Evolutionary conservation across 148 eudicot genomes (phyloP), one percentile per base, ranked within the genome.

Genomic region (Drosera capensis): DNA sequence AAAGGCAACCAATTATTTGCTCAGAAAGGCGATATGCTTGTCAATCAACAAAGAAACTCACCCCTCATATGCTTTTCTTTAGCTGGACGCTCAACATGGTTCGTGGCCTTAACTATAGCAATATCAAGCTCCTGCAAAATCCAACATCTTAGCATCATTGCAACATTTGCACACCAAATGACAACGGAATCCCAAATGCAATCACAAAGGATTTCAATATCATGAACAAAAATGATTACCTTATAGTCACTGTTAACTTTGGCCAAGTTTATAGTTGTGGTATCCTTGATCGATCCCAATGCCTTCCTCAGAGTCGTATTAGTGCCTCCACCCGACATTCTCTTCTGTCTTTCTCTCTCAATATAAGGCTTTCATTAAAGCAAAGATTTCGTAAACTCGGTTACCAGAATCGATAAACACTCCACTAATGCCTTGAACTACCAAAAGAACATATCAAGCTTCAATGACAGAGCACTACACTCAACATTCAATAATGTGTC

Each of bases 51-150:
- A 28, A 28, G 31, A 21, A 49, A 14, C 38, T 46, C 14, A 85
- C 97, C 87, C 71, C 79, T 63, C 8, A 90, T 78, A 66, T 90
- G 77, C 40, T 67, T 80, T 57, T 90, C 97, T 68, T 90, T 90
- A 1, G 93, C 82, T 0, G 85, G 95, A n/a, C 76, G 79, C 59
- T 90, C 97, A 16, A 75, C 82, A 57, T 88, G 97, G 70, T 88
- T 84, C 31, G 97, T 88, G 15, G 95, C 87, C 72, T 70, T 84
- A 20, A 88, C 95, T 58, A 88, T 64, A 18, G 94, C 86, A 48
- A 88, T 66, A 58, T 88, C 95, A 70, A 88, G 57, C 39, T 88
- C 92, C 94, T 90, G 44, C 14, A 66, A 34, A 3, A 34, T 11
- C 38, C 29, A 48, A 36, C 5, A 3, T 40, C 31, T 11, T 5